Conservation (phyloP, 1,284 basidiomycete species). For the Moesziomyces sp. region DNA sequence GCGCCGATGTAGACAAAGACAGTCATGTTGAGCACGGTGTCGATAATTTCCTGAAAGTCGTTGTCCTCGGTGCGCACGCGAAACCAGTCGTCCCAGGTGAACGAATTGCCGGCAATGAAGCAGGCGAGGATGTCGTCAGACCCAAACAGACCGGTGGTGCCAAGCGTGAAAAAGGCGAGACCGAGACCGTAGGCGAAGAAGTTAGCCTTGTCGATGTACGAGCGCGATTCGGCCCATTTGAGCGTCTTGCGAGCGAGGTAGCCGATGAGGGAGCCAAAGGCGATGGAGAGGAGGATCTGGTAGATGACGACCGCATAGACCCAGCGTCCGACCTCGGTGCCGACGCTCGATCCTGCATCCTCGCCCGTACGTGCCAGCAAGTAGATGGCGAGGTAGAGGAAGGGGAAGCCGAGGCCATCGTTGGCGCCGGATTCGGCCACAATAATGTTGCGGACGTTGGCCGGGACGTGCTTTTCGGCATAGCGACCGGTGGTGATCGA, state of each 20-base stretch:
- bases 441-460: slow-evolving; percentile 68
- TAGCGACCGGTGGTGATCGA: slow-evolving; percentile 68
- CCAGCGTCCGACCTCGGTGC: slow-evolving; percentile 67
- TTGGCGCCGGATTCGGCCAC: slow-evolving; percentile 69
- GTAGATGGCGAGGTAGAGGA: slow-evolving; percentile 68
- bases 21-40: slow-evolving; percentile 71
- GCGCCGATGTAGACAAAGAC: slow-evolving; percentile 70
- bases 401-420: slow-evolving; percentile 67
- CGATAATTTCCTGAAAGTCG: slow-evolving; percentile 73
- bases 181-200: slow-evolving; percentile 69
- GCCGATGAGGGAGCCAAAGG: slow-evolving; percentile 68
- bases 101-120: slow-evolving; percentile 68
- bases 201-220: slow-evolving; percentile 68
- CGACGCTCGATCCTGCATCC: slow-evolving; percentile 57
- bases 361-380: slow-evolving; percentile 52
- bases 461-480: slow-evolving; percentile 69
- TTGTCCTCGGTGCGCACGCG: slow-evolving; percentile 71
- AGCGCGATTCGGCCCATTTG: slow-evolving; percentile 65
- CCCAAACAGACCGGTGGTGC: slow-evolving; percentile 69
- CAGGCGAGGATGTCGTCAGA: slow-evolving; percentile 69
- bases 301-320: slow-evolving; percentile 68
- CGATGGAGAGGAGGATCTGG: slow-evolving; percentile 67
- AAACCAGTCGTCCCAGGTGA: slow-evolving; percentile 70
- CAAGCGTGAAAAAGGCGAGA: slow-evolving; percentile 68
- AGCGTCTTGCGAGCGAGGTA: slow-evolving; percentile 68